These are phyloP conservation scores for Saccharomycopsis amapae DNA, from an alignment of 805 yeast species.

Conservation along the genomic window DNA sequence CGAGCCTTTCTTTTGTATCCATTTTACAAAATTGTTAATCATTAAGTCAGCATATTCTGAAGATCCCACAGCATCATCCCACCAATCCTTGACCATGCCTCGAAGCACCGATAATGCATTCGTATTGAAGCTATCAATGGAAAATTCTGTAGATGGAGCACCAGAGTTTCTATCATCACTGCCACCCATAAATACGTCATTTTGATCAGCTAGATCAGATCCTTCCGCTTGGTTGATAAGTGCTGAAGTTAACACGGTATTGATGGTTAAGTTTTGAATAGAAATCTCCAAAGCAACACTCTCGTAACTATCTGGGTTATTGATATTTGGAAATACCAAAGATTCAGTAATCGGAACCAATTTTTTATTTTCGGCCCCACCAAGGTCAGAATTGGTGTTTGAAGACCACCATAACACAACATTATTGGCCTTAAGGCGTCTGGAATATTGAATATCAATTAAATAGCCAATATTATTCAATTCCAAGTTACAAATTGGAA, in stretches of 20 bases:
- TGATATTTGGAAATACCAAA: conserved; percentile 62
- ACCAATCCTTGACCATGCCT: conserved; percentile 77
- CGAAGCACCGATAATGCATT: conserved; percentile 68
- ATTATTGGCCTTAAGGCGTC: conserved; percentile 56
- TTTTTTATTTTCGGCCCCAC: conserved; percentile 67
- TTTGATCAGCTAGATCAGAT: conserved; percentile 54
- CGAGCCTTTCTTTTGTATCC: conserved; percentile 79
- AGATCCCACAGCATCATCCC: conserved; percentile 72
- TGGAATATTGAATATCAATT: conserved; percentile 82
- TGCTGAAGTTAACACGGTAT: conserved; percentile 80
- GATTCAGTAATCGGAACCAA: conserved; percentile 40
- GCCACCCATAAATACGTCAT: conserved; percentile 21
- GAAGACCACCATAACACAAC: conserved; percentile 94
- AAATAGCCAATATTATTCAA: conserved; percentile 70
- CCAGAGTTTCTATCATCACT: conserved; percentile 21
- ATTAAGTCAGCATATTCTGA: conserved; percentile 51
- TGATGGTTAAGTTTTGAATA: conserved; percentile 72
- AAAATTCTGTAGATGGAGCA: conserved; percentile 36
- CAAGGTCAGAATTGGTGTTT: conserved; percentile 69
- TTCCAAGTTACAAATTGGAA: conserved; percentile 82
- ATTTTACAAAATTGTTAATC: conserved; percentile 46
- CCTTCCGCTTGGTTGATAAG: conserved; percentile 86
- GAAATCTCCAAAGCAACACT: conserved; percentile 74
- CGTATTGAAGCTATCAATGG: conserved; percentile 77
- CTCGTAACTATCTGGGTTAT: conserved; percentile 71